Evolutionary conservation across 495 filamentous ascomycete genomes (phyloP).

Genomic region (Penicillium parvum): DNA sequence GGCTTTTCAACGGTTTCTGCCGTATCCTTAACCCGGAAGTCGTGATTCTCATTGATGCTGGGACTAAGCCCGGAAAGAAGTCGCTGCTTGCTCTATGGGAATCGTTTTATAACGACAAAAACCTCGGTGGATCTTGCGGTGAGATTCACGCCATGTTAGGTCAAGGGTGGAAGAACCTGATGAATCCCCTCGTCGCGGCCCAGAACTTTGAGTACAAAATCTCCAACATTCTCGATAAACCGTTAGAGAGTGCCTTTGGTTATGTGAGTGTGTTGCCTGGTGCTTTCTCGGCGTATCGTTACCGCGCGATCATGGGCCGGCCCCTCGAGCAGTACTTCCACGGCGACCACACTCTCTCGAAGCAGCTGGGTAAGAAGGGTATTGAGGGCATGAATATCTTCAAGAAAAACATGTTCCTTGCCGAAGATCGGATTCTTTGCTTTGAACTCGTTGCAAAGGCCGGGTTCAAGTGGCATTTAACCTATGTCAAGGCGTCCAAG

Average conservation of each 20-base stretch:
- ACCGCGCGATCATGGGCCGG: constrained; percentile 94
- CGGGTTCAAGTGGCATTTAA: constrained; percentile 96
- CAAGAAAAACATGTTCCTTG: constrained; percentile 99
- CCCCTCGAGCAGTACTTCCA: constrained; percentile 99
- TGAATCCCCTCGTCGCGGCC: constrained; percentile 90
- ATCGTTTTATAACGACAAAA: constrained; percentile 98
- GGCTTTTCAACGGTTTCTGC: constrained; percentile 96
- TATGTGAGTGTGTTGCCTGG: constrained; percentile 96
- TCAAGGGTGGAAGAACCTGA: constrained; percentile 78
- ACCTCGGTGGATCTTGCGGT: constrained; percentile 94
- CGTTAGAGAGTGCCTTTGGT: constrained; percentile 92
- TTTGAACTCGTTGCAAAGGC: constrained; percentile 98
- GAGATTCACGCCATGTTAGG: constrained; percentile 98
- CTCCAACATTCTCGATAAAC: constrained; percentile 96
- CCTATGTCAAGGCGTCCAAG: constrained; percentile 96
- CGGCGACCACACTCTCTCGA: constrained; percentile 94
- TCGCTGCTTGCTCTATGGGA: constrained; percentile 94
- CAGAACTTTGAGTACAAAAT: constrained; percentile 99
- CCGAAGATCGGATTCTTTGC: constrained; percentile 98
- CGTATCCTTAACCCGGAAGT: constrained; percentile 95
- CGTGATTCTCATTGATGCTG: constrained; percentile 92
- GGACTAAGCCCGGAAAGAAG: constrained; percentile 89
- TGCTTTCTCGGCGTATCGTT: constrained; percentile 97
- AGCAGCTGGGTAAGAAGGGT: constrained; percentile 91
- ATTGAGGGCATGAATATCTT: constrained; percentile 99